Evolutionary conservation across 2,329 filamentous ascomycete genomes (phyloP), one percentile per base, ranked within the genome.

Genomic region (Orbilia ellipsospora): DNA sequence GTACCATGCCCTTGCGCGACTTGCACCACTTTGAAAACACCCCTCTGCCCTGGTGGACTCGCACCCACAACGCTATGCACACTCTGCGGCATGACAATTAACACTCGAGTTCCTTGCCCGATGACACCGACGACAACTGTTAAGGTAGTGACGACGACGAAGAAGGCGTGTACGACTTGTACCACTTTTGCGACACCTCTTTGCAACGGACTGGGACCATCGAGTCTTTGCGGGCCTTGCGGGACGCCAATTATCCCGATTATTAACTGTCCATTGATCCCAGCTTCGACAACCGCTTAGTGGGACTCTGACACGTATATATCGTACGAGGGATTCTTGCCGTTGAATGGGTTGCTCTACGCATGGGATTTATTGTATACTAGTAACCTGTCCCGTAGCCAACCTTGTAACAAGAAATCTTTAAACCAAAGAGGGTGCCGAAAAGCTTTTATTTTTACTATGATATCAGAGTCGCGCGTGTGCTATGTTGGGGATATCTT

Each of bases 1-100:
- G 45, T 72, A 2, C 67, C 67, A 28, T 72, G 67, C 18, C 67
- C 67, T 23, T 70, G 67, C 52, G 63, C 67, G 1, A 57, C 57
- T 1, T 70, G 67, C 51, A 70, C 67, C 6, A 70, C 59, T 6
- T 18, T 70, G 16, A 40, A 59, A 28, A 72, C 67, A 40, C 67
- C 67, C 10, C 23, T 72, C 40, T 72, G 67, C 23, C 60, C 67
- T 8, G 60, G 52, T 16, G 60, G 52, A 20, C 31, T 54, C 16
- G 67, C 52, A 16, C 67, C 60, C 12, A 60, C 67, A 15, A 72
- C 67, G n/a, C 1, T 72, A 28, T 72, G 67, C 36, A 60, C 60
- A 18, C 60, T 60, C 15, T 72, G 67, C 50, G 67, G 67, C 5
- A 31, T n/a, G 16, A 42, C 67, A 12, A 64, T 72, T 31, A 54